Conservation (phyloP, 2,329 filamentous ascomycete genomes). For the Leptographium procerum region DNA sequence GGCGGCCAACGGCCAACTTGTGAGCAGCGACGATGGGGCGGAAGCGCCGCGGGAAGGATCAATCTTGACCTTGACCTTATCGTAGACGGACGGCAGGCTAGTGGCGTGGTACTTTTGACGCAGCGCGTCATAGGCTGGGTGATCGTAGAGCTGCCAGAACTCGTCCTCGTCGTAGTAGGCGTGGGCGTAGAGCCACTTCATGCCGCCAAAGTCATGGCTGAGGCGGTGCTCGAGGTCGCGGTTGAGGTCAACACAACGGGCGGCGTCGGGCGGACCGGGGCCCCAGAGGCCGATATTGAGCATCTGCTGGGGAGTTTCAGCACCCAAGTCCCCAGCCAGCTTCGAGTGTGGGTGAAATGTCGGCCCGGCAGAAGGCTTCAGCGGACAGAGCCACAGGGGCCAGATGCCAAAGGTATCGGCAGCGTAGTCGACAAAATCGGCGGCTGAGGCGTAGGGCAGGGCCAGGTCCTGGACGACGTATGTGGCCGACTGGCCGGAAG, state of each 20-base stretch:
- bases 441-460: conserved; percentile 40
- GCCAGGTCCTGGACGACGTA: conserved; percentile 60
- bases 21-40: conserved; percentile 16
- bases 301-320: conserved; percentile 25
- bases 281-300: conserved; percentile 71
- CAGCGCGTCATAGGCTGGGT: conserved; percentile 44
- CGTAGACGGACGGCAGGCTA: conserved; percentile 54
- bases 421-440: conserved; percentile 45
- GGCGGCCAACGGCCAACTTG: conserved; percentile 44
- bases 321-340: not conserved
- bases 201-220: conserved; percentile 50
- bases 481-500: conserved; percentile 49
- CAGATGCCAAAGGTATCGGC: conserved; percentile 39
- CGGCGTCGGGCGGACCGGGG: conserved; percentile 43
- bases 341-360: conserved; percentile 41
- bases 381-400: conserved; percentile 49
- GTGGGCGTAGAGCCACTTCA: conserved; percentile 83
- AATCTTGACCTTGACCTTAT: conserved; percentile 46
- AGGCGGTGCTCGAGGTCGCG: conserved; percentile 60
- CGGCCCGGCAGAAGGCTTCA: conserved; percentile 32
- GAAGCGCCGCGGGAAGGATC: not conserved
- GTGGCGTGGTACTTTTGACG: conserved; percentile 51
- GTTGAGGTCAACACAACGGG: conserved; percentile 58
- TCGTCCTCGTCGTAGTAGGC: conserved; percentile 67
- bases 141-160: conserved; percentile 55